Conservation (phyloP, 805 yeast genomes). For the Naumovozyma dairenensis region DNA sequence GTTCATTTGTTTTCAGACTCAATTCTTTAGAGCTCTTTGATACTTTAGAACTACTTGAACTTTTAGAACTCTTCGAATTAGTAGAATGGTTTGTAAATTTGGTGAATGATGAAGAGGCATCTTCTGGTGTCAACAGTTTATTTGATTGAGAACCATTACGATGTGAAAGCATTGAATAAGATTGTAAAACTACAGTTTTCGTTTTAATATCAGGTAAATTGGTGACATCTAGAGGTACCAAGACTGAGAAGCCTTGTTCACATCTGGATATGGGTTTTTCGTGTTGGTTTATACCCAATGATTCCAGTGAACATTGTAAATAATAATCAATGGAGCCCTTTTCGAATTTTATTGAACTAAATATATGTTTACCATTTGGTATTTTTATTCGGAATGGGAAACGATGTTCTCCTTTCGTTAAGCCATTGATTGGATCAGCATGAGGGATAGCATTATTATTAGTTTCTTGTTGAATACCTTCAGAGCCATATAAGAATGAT, state of each 20-base stretch:
- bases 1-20: conserved; percentile 3
- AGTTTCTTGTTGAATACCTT: conserved; percentile 1
- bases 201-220: conserved; percentile 57
- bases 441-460: conserved; percentile 2
- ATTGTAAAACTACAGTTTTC: conserved; percentile 52
- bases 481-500: conserved; percentile 46
- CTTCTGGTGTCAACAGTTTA: conserved; percentile 7
- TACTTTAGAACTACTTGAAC: conserved; percentile 1
- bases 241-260: conserved; percentile 47
- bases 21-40: background rate
- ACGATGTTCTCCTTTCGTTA: conserved; percentile 76
- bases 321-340: conserved; percentile 70
- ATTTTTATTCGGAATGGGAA: conserved; percentile 78
- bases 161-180: conserved; percentile 30
- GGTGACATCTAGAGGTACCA: conserved; percentile 69
- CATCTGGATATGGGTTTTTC: conserved; percentile 32
- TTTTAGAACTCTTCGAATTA: conserved; percentile 1
- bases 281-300: conserved; percentile 7
- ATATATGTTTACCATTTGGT: conserved; percentile 44
- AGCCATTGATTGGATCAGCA: conserved; percentile 29
- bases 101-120: conserved; percentile 18
- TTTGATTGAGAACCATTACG: conserved; percentile 7
- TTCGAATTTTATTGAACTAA: conserved; percentile 72
- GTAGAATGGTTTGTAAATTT: conserved; percentile 10
- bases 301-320: conserved; percentile 28